Evolutionary conservation across 768 basidiomycete genomes (phyloP).

Genomic region (Tephrocybe sp.): DNA sequence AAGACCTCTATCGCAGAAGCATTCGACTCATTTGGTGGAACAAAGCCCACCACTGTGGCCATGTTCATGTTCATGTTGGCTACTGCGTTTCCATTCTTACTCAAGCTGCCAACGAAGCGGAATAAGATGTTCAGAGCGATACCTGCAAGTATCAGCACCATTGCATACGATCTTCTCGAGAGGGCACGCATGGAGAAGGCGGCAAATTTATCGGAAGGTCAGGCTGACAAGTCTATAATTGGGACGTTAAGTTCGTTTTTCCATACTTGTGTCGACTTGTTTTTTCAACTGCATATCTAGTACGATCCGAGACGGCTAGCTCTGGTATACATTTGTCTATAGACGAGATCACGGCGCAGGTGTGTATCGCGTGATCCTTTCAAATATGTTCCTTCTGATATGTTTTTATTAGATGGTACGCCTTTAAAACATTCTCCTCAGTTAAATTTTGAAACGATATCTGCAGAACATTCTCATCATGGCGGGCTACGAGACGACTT

Average conservation of each 20-base stretch:
- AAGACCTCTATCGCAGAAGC: constrained; percentile 27
- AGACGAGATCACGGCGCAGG: constrained; percentile 43
- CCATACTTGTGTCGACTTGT: not conserved
- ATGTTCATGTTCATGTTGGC: constrained; percentile 19
- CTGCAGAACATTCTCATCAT: constrained; percentile 17
- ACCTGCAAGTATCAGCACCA: constrained; percentile 20
- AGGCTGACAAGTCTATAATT: constrained; percentile 24
- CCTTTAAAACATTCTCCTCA: not conserved
- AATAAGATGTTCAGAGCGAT: constrained; percentile 22
- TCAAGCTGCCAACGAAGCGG: constrained; percentile 25
- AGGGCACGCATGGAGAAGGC: constrained; percentile 23
- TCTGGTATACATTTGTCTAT: constrained; percentile 26
- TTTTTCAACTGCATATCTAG: constrained; percentile 17
- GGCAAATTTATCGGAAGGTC: constrained; percentile 8
- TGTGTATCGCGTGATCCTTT: constrained; percentile 1
- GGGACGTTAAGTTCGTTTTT: constrained; percentile 20
- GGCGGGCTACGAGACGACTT: constrained; percentile 23
- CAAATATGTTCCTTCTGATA: not conserved
- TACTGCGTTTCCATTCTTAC: constrained; percentile 25
- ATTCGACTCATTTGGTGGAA: constrained; percentile 27
- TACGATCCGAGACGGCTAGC: constrained; percentile 31
- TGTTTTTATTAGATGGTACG: constrained; percentile 19
- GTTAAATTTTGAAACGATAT: not conserved
- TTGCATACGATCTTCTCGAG: constrained; percentile 28
- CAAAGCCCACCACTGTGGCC: constrained; percentile 15